Evolutionary conservation across 2,329 filamentous ascomycete species (phyloP), one percentile per base, ranked within the genome.

Genomic region (Sarocladium brachiariae): DNA sequence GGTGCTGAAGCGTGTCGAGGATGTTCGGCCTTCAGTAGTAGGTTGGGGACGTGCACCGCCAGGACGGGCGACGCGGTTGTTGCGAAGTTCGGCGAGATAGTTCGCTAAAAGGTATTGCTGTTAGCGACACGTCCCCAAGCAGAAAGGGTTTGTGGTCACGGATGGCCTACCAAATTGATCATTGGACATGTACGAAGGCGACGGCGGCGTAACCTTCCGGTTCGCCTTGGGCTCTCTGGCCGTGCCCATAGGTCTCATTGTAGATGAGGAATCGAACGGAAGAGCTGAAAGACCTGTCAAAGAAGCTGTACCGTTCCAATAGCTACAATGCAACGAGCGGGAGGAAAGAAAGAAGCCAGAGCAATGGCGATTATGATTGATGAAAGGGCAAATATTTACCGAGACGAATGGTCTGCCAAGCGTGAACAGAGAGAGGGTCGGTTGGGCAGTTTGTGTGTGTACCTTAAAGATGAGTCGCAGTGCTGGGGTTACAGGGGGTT

Each of bases 11-110:
- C 61, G 64, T 58, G 54, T 65, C 59, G 61, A 68, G 59, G 56
- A 59, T 58, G 56, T 59, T 49, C 63, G 64, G 57, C 51, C 67
- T 56, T 53, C 60, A 31, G 68, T 61, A 19, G 78, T 61, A 19
- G 78, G 77, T 50, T 76, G 77, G 53, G 86, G 86, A 56, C 87
- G 76, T 47, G 86, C 84, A 54, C 87, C 86, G 51, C 81, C 84
- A 8, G 87, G 87, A 51, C 87, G 78, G 31, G 77, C 73, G 51
- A 81, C 73, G 49, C 84, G 81, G 65, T 79, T 86, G 57, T 77
- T 80, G 57, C 87, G 83, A 31, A 92, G 77, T 57, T 84, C 80
- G 58, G 83, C 75, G 31, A 90, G 77, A 65, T 89, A 91, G 53
- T 75, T 74, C 57, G 83, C 86, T 89, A 67, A 54, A 56, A 51